Evolutionary conservation across 768 basidiomycete species (phyloP), one percentile per base, ranked within the genome.

Genomic region (Jaapia argillacea): DNA sequence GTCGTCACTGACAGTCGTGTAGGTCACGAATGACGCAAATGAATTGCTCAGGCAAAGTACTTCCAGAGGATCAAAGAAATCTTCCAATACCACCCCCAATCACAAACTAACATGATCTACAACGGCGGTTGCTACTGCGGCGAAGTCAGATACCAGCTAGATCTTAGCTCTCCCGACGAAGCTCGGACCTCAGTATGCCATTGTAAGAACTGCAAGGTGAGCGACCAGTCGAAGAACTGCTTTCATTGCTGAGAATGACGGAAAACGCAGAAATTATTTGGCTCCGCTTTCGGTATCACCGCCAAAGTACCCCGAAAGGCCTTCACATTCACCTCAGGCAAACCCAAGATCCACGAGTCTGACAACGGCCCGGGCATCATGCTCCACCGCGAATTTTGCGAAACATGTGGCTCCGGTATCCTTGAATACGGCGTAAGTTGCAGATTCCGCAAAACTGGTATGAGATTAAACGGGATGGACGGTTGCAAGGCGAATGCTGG

Each of bases 131-230:
- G 50, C 43, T 52, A 50, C 42, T 54, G 53, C 41, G 41, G 49
- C 27, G 40, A 43, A 13, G 38, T 54, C 27, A 41, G 44, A 13
- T 54, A 52, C 40, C 36, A 45, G 31, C 20, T 51, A 14, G 20
- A 48, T 16, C 41, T 54, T 6, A 40, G 45, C 16, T 50, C 51
- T n/a, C 43, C 43, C 4, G 49, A 52, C 27, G 46, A 52, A 0
- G 49, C 51, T 10, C 48, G 48, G 13, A 54, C 51, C 14, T 50
- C 48, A 2, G 21, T 54, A 18, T 52, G 53, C 42, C 51, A 54
- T 38, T 54, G 53, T 40, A 42, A 23, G 18, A 50, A 47, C 41
- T 54, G 53, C 49, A 54, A 54, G 47, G 53, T 54, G 6, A 22
- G 49, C 31, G n/a, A n/a, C 31, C 16, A 10, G 31, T 10, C 31